phyloP scores from a whole-genome alignment of 1,139 yeast genomes.

The Protomyces inundatus region DNA sequence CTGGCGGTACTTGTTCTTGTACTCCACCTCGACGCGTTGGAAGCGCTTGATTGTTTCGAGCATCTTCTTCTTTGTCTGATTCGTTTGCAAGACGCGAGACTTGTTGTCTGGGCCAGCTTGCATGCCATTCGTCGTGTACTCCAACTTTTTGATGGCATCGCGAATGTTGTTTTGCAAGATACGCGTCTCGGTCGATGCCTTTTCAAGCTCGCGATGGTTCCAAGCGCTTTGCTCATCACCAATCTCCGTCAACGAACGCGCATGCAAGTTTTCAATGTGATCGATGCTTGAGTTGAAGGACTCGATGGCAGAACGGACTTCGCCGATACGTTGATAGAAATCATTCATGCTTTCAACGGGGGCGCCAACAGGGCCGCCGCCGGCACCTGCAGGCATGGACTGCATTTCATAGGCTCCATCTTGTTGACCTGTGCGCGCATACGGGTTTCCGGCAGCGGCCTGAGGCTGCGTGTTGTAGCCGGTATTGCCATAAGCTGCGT shows the following conservation, averaged over 20 bases:
- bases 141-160: constrained; percentile 68
- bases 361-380: too few relatives aligned
- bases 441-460: background rate
- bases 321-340: constrained; percentile 54
- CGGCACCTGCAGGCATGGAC: background rate
- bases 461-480: background rate
- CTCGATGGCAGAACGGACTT: constrained; percentile 71
- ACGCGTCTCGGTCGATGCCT: constrained; percentile 70
- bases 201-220: constrained; percentile 70
- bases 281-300: constrained; percentile 74
- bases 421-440: constrained; percentile 5
- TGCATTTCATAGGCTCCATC: constrained; percentile 20
- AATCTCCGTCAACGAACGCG: constrained; percentile 75
- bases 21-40: constrained; percentile 79
- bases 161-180: constrained; percentile 71
- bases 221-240: constrained; percentile 66
- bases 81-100: constrained; percentile 86
- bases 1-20: constrained; percentile 74
- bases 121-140: constrained; percentile 54
- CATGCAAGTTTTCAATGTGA: constrained; percentile 74
- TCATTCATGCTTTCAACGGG: constrained; percentile 15
- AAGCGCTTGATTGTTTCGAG: constrained; percentile 80
- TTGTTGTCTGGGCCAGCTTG: constrained; percentile 47
- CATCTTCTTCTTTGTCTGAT: constrained; percentile 78
- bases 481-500: background rate